phyloP scores from a whole-genome alignment of 805 yeast genomes.

The Clavispora vitiphila region DNA sequence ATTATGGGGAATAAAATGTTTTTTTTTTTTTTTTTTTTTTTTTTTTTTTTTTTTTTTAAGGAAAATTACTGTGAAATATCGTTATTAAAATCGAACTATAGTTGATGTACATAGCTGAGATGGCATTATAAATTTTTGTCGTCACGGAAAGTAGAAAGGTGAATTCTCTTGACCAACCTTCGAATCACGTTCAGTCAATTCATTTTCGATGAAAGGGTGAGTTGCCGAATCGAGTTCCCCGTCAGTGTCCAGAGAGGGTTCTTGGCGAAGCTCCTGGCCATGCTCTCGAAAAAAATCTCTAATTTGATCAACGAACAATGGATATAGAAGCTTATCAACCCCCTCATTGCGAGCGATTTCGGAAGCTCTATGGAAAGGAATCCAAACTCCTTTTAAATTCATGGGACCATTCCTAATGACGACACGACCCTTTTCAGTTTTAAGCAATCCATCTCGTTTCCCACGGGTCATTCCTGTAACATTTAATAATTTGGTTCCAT shows the following conservation, averaged over 20 bases:
- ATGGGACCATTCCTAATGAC: conserved; percentile 35
- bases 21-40: no score
- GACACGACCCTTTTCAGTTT: conserved; percentile 25
- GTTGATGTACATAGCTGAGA: background rate
- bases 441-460: conserved; percentile 35
- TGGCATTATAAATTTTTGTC: background rate
- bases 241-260: background rate
- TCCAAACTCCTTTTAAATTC: conserved; percentile 40
- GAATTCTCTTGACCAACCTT: background rate
- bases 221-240: background rate
- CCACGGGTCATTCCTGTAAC: conserved; percentile 39
- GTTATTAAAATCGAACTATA: background rate
- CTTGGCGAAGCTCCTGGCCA: conserved; percentile 1
- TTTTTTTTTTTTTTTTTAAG: background rate
- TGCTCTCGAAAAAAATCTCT: conserved; percentile 18
- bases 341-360: conserved; percentile 40
- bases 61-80: background rate
- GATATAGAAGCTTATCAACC: conserved; percentile 26
- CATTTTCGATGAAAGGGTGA: background rate
- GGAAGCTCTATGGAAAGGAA: conserved; percentile 34
- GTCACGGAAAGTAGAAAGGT: background rate
- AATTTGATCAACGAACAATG: conserved; percentile 30
- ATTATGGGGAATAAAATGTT: no score
- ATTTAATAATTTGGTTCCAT: conserved; percentile 36
- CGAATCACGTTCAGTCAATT: background rate